Conservation (phyloP, 1,284 basidiomycete species). For the Nidula niveotomentosa region DNA sequence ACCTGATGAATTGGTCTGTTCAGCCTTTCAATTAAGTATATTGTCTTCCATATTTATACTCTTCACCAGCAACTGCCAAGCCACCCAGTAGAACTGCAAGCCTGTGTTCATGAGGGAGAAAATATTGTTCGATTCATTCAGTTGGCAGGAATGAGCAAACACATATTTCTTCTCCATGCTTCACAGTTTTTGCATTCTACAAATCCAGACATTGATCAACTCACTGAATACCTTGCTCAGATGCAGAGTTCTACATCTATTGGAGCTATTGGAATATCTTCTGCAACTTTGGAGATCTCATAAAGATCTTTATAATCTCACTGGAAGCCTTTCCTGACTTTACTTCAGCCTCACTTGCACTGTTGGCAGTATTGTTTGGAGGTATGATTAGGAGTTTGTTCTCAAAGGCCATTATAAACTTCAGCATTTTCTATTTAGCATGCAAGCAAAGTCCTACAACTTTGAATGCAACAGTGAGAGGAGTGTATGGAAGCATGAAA, state of each 20-base stretch:
- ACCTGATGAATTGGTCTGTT: slow-evolving; percentile 36
- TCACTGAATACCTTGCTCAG: background rate
- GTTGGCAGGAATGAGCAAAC: slow-evolving; percentile 36
- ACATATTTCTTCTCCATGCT: slow-evolving; percentile 41
- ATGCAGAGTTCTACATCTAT: background rate
- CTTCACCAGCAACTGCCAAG: slow-evolving; percentile 4
- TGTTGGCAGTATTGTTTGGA: too few species aligned
- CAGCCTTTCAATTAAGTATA: slow-evolving; percentile 2
- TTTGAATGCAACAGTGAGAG: too few species aligned
- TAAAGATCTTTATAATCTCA: too few species aligned
- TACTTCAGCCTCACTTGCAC: too few species aligned
- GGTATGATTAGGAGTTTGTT: too few species aligned
- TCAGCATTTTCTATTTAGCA: too few species aligned
- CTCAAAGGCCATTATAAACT: too few species aligned
- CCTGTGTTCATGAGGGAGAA: slow-evolving; percentile 33
- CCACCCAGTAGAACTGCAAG: slow-evolving; percentile 37
- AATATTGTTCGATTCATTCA: slow-evolving; percentile 48
- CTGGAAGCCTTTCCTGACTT: too few species aligned
- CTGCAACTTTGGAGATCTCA: too few species aligned
- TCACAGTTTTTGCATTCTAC: slow-evolving; percentile 3
- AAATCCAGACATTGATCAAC: slow-evolving; percentile 1
- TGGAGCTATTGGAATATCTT: too few species aligned
- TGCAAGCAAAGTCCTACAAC: too few species aligned
- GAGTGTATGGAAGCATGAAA: too few species aligned
- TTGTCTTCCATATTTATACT: slow-evolving; percentile 9